phyloP scores from a whole-genome alignment of 345 rosid species.

The Diplotaxis tenuifolia region DNA sequence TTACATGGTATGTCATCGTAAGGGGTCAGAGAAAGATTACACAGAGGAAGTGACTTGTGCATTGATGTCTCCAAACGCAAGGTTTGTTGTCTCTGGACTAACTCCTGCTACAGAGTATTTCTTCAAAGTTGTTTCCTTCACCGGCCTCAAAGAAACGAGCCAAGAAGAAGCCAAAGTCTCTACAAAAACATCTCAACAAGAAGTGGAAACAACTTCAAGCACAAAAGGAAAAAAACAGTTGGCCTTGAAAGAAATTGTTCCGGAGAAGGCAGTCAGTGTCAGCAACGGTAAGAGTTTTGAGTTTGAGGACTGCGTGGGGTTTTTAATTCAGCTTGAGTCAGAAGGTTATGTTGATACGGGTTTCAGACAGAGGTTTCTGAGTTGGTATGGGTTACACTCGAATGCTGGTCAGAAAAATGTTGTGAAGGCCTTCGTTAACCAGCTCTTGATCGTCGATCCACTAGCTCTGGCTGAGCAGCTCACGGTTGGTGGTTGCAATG shows the following conservation, averaged over 20 bases:
- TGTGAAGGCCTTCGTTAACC: too few species aligned
- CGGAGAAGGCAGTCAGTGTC: too few species aligned
- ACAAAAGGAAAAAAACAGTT: background rate
- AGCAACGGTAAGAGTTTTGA: too few species aligned
- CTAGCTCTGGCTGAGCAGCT: constrained; percentile 78
- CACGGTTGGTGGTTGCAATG: too few species aligned
- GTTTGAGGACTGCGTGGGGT: too few species aligned
- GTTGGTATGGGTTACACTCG: too few species aligned
- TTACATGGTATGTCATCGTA: constrained; percentile 61
- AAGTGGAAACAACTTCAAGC: background rate
- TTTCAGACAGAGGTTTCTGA: too few species aligned
- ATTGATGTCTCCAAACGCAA: constrained; percentile 45
- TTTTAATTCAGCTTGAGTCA: too few species aligned
- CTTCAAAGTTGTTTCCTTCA: constrained; percentile 51
- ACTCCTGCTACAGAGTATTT: constrained; percentile 56
- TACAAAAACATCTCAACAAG: constrained; percentile 35
- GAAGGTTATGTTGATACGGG: too few species aligned
- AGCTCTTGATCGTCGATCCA: constrained; percentile 41
- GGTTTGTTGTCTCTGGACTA: constrained; percentile 54
- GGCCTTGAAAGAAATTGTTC: background rate
- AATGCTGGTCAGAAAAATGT: too few species aligned
- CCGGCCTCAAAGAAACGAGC: constrained; percentile 41
- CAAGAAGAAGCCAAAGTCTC: constrained; percentile 45
- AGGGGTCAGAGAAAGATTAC: constrained; percentile 44
- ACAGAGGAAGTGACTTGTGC: constrained; percentile 55